phyloP scores from a whole-genome alignment of 179 eudicot species.

The Beta corolliflora region DNA sequence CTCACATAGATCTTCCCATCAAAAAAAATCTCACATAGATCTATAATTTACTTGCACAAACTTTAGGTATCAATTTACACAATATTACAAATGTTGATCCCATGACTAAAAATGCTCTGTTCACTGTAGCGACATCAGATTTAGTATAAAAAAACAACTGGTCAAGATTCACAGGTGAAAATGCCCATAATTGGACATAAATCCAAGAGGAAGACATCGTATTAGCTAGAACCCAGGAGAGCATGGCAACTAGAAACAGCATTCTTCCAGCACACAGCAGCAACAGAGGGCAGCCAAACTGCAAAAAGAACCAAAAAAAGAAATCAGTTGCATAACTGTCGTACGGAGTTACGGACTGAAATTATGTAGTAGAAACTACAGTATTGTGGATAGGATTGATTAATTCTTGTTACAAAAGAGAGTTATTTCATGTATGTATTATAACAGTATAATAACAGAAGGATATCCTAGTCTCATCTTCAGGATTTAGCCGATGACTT shows the following conservation, averaged over 20 bases:
- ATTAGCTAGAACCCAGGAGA: not conserved
- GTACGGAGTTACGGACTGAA: not conserved
- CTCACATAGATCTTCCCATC: too few species aligned
- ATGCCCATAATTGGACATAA: constrained; percentile 1
- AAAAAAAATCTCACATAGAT: constrained; percentile 16
- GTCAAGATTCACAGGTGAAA: not conserved
- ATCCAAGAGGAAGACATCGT: not conserved
- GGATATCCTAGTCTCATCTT: not conserved
- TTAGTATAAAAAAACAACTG: constrained; percentile 5
- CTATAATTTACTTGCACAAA: constrained; percentile 21
- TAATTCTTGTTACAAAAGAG: not conserved
- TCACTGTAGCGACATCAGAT: constrained; percentile 13
- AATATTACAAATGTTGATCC: constrained; percentile 5
- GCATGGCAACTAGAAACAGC: constrained; percentile 45
- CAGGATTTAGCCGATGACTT: not conserved
- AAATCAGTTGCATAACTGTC: not conserved
- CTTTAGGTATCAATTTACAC: not conserved
- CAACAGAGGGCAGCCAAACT: constrained; percentile 70
- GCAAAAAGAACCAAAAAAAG: constrained; percentile 22
- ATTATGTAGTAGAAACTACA: too few species aligned
- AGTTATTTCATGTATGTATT: not conserved
- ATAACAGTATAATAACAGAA: not conserved
- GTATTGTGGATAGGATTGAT: not conserved
- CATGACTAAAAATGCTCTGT: constrained; percentile 14
- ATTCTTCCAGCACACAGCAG: constrained; percentile 68